Evolutionary conservation across 2,329 filamentous ascomycete genomes (phyloP).

Genomic region (Arthrobotrys iridis): DNA sequence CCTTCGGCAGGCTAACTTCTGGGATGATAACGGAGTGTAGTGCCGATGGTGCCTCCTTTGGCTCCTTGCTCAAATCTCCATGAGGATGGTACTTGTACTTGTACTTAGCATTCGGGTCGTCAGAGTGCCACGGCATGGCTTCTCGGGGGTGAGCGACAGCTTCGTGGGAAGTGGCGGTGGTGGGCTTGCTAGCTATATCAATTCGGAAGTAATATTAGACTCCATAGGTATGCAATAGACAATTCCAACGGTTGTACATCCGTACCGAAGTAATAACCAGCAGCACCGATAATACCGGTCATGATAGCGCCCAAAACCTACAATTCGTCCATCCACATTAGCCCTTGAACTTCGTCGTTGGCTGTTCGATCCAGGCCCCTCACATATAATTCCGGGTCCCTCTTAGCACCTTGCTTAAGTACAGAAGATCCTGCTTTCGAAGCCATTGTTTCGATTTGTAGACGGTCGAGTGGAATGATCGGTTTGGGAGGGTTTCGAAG

Average conservation of each 20-base stretch:
- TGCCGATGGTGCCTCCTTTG: slow-evolving; percentile 91
- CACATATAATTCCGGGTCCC: slow-evolving; percentile 80
- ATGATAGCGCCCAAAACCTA: slow-evolving; percentile 93
- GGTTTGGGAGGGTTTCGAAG: slow-evolving; percentile 26
- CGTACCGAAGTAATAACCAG: slow-evolving; percentile 88
- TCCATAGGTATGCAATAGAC: background rate
- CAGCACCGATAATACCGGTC: slow-evolving; percentile 85
- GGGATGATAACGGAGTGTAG: slow-evolving; percentile 95
- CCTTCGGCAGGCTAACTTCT: slow-evolving; percentile 90
- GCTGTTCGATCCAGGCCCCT: slow-evolving; percentile 57
- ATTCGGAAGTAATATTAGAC: slow-evolving; percentile 27
- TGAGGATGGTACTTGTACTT: slow-evolving; percentile 76
- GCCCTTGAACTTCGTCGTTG: slow-evolving; percentile 4
- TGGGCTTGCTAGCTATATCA: slow-evolving; percentile 79
- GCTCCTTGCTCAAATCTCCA: slow-evolving; percentile 77
- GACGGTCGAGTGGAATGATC: slow-evolving; percentile 9
- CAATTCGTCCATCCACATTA: slow-evolving; percentile 13
- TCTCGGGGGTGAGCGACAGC: slow-evolving; percentile 74
- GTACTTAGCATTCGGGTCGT: slow-evolving; percentile 66
- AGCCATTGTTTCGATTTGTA: slow-evolving; percentile 42
- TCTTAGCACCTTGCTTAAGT: slow-evolving; percentile 72
- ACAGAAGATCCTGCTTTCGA: slow-evolving; percentile 53
- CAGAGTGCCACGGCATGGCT: slow-evolving; percentile 91
- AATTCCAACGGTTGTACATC: slow-evolving; percentile 26
- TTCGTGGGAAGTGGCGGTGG: slow-evolving; percentile 81